Evolutionary conservation across 129 eudicot species (phyloP).

Genomic region (Escallonia herrerae): DNA sequence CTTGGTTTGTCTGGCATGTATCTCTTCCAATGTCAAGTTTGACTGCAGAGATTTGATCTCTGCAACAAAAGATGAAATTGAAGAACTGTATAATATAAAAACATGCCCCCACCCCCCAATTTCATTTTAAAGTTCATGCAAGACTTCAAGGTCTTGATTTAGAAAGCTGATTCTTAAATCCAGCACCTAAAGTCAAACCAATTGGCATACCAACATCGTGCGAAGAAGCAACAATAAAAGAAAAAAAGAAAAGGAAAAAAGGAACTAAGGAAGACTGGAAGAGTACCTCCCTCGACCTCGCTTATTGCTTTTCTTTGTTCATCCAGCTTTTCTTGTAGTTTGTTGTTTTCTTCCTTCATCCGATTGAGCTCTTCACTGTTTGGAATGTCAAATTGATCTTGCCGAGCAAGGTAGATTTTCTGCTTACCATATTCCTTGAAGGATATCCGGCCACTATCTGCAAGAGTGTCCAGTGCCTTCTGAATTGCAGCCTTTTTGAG

Average conservation of each 20-base stretch:
- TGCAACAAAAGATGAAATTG: conserved; percentile 17
- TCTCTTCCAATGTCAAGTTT: conserved; percentile 76
- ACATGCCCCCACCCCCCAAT: not conserved
- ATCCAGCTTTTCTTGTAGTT: conserved; percentile 58
- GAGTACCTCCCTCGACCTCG: conserved; percentile 75
- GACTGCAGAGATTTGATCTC: conserved; percentile 89
- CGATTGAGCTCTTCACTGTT: conserved; percentile 77
- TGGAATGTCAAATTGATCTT: conserved; percentile 92
- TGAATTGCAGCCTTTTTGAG: conserved; percentile 86
- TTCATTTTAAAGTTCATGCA: not conserved
- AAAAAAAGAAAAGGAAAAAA: not conserved
- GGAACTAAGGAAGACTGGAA: not conserved
- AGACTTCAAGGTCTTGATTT: not conserved
- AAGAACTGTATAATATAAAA: too few relatives aligned
- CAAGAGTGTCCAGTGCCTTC: conserved; percentile 83
- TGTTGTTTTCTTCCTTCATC: conserved; percentile 83
- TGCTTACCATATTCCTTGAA: conserved; percentile 98
- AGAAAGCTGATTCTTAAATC: not conserved
- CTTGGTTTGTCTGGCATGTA: conserved; percentile 48
- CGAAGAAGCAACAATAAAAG: not conserved
- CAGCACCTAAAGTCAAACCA: not conserved
- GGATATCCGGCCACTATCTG: conserved; percentile 75
- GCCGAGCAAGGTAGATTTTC: conserved; percentile 87
- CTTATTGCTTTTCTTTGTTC: conserved; percentile 64
- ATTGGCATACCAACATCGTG: not conserved